phyloP scores from a whole-genome alignment of 2,329 filamentous ascomycete genomes.

The Aspergillus novoparasiticus region DNA sequence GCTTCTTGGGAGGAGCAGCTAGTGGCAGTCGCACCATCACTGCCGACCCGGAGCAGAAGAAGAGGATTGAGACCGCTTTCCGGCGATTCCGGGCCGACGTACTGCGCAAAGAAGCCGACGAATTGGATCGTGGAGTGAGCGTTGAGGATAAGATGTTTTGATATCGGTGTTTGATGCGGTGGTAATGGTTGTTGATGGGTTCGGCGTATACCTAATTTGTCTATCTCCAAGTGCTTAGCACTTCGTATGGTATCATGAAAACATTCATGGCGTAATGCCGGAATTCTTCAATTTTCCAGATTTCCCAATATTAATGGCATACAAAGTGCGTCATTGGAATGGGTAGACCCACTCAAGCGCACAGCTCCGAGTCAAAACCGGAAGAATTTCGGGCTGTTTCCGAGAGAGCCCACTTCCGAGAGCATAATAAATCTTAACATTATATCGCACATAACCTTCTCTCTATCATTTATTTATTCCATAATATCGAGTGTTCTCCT shows the following conservation, averaged over 20 bases:
- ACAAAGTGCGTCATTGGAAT: neutral
- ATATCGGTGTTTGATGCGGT: neutral
- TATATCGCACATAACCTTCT: neutral
- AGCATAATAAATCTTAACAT: neutral
- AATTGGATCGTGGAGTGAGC: conserved; percentile 51
- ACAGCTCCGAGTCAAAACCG: neutral
- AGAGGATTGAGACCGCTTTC: conserved; percentile 65
- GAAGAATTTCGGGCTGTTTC: neutral
- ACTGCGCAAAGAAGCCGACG: conserved; percentile 61
- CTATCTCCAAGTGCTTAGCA: too few relatives aligned
- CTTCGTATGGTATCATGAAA: neutral
- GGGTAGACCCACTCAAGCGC: neutral
- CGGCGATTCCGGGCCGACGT: conserved; percentile 64
- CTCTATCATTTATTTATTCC: neutral
- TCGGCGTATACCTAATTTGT: neutral
- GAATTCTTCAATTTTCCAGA: neutral
- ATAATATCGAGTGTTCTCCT: neutral
- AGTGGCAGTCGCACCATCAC: conserved; percentile 57
- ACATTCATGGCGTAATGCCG: neutral
- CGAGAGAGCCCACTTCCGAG: neutral
- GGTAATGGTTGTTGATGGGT: neutral
- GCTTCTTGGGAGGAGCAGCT: conserved; percentile 60
- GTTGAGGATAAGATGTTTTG: conserved; percentile 31
- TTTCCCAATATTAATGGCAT: neutral
- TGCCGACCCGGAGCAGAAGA: conserved; percentile 55